Evolutionary conservation across 2,329 filamentous ascomycete genomes (phyloP), one percentile per base, ranked within the genome.

Genomic region (Zasmidium cellare): DNA sequence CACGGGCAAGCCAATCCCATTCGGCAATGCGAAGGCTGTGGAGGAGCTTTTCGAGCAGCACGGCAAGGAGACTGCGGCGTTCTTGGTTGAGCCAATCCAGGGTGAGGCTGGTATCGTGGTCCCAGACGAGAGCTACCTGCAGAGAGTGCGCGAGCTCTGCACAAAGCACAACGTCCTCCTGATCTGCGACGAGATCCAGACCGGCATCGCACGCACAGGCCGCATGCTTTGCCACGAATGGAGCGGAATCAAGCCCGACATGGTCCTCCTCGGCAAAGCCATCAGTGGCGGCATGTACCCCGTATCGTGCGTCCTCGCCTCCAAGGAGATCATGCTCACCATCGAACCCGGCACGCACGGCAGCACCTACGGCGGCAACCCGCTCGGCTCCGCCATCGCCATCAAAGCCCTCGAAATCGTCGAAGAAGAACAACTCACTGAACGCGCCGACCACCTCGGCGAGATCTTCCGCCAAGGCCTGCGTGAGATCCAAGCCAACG

Each of bases 251-350:
- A 96, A 93, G 81, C 94, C 93, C 41, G 94, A 99, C 74, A 84
- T 99, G 71, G 89, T 99, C 22, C 88, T 96, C 49, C 86, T 99
- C 31, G 94, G 94, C 72, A 99, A 99, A 81, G 94, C 94, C 67
- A 96, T 99, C 74, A 96, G 92, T 31, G 94, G 94, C 63, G 94
- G 94, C 75, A 94, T 97, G 89, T 99, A 99, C 78, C 94, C 94
- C n/a, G 94, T 99, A 57, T 96, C 92, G 61, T 92, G 88, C 69
- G 92, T 99, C 50, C 82, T 99, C 53, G 88, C 89, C 61, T 87
- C 87, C 69, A 92, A 89, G 77, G 92, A 97, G 57, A 82, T 97
- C 63, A 97, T 99, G 92, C 84, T 97, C 65, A 94, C 93, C 9
- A 83, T 99, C 63, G 94, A 99, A 81, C 91, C 94, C 23, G 94